A percentile compares a stretch with the other conserved stretches of the same genome.
These are phyloP conservation scores for Monosporascus sp. DNA, from an alignment of 2,329 filamentous ascomycete species.

Conservation along the genomic window DNA sequence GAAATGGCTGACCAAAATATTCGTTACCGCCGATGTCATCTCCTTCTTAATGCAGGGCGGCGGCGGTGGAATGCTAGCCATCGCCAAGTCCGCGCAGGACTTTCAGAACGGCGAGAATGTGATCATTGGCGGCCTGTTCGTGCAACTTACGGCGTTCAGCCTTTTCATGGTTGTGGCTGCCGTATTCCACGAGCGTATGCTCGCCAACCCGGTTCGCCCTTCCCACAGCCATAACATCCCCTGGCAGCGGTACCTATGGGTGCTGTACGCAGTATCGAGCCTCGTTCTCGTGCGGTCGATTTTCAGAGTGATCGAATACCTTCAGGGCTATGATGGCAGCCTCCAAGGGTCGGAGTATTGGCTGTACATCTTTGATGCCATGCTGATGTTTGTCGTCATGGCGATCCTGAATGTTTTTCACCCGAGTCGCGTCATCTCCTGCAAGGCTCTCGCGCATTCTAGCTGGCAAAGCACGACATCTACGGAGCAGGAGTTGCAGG, in stretches of 20 bases:
- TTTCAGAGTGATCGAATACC: constrained; percentile 35
- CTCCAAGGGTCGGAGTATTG: constrained; percentile 23
- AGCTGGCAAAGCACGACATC: no score
- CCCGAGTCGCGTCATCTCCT: background rate
- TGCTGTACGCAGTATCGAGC: constrained; percentile 13
- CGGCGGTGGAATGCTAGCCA: background rate
- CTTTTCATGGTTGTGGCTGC: background rate
- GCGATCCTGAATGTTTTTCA: background rate
- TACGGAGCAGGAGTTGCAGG: no score
- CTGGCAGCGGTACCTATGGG: constrained; percentile 18
- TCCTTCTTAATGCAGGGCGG: constrained; percentile 40
- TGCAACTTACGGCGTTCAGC: background rate
- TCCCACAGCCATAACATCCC: constrained; percentile 8
- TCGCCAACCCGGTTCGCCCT: background rate
- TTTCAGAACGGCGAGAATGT: background rate
- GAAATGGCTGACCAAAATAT: constrained; percentile 44
- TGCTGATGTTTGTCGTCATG: background rate
- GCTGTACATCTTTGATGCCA: constrained; percentile 28
- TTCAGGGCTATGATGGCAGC: constrained; percentile 23
- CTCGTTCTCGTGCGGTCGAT: constrained; percentile 34
- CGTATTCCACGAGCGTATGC: background rate
- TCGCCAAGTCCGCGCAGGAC: background rate
- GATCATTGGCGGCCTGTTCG: background rate
- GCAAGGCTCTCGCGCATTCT: no score
- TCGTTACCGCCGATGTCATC: constrained; percentile 43